Base-by-base conservation (phyloP, 1,284 basidiomycete genomes). In the Ceratobasidium sp. region DNA sequence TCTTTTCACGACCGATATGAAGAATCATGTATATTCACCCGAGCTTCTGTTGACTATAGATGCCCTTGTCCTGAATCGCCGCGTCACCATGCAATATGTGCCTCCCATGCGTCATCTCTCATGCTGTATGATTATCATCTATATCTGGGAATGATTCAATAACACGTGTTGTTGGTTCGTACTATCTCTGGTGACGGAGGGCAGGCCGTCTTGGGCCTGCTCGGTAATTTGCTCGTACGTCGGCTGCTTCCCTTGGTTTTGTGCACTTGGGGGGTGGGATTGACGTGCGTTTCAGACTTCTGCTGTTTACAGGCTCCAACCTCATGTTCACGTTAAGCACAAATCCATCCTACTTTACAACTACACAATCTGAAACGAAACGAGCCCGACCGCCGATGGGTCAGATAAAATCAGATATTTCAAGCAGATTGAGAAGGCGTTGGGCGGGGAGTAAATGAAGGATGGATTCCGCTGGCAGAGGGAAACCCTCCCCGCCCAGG, bases 91-190 rank as follows among this genome's bases (percentile, higher is more conserved):
- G 49, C 31, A 47, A 34, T 49, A 65, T 65, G 20, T 53, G 47
- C 45, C 22, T 49, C 31, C 43, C 7, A 29, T 62, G 27, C 58
- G 45, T 62, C 58, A 62, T 50, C 31, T n/a, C 27, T 29, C 38
- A 67, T 67, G 62, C 50, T 64, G 32, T 49, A 35, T 42, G 34
- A 32, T 35, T n/a, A n/a, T n/a, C n/a, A n/a, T 67, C 54, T 38
- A 29, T 67, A 50, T 29, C 62, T 45, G 20, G 45, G n/a, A 25
- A 40, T 67, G 50, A 67, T 54, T 43, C 27, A 67, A 67, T 67
- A 43, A 35, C 62, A 67, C 62, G 62, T 67, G 62, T 52, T 25
- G 25, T 50, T 29, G 31, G n/a, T 50, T 29, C 27, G 27, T 45
- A 35, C 29, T n/a, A 8, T 12, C 8, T 47, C 22, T 12, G 45